A percentile compares a stretch with the other conserved stretches of the same genome.
Conservation (phyloP, 1,284 basidiomycete species). For the Hypsizygus ulmarius region DNA sequence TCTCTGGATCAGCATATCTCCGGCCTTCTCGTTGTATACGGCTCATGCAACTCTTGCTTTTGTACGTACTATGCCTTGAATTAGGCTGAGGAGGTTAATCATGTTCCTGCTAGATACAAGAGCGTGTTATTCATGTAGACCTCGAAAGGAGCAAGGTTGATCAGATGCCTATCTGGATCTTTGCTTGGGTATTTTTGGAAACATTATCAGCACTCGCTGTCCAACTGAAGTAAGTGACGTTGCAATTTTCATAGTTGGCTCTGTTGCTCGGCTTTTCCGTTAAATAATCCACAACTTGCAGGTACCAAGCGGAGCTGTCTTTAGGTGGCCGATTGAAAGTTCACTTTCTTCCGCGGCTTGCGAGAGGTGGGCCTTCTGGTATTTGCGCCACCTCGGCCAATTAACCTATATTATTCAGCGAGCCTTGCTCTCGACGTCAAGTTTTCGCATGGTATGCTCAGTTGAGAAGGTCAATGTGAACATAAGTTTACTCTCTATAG, state of each 20-base stretch:
- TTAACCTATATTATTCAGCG: conserved; percentile 11
- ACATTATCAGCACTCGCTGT: too few relatives aligned
- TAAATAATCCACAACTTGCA: conserved; percentile 11
- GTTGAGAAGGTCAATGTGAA: background rate
- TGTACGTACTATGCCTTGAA: conserved; percentile 20
- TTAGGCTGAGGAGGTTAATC: background rate
- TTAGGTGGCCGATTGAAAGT: conserved; percentile 32
- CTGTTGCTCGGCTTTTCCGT: background rate
- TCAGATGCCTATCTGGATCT: too few relatives aligned
- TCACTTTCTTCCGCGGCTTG: conserved; percentile 37
- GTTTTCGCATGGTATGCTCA: conserved; percentile 16
- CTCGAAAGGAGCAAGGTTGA: too few relatives aligned
- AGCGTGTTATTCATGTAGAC: background rate
- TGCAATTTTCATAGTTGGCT: too few relatives aligned
- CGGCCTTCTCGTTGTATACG: conserved; percentile 27
- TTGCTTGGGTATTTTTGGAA: too few relatives aligned
- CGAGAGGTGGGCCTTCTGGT: conserved; percentile 25
- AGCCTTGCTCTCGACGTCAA: conserved; percentile 21
- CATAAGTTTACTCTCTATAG: conserved; percentile 7
- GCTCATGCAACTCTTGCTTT: conserved; percentile 22
- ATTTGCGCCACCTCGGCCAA: background rate
- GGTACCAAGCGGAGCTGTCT: conserved; percentile 22
- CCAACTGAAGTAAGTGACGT: too few relatives aligned
- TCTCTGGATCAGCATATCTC: conserved; percentile 28
- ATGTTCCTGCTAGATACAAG: conserved; percentile 3